Evolutionary conservation across 495 filamentous ascomycete genomes (phyloP).

Genomic region (Chaetomidium leptoderma): DNA sequence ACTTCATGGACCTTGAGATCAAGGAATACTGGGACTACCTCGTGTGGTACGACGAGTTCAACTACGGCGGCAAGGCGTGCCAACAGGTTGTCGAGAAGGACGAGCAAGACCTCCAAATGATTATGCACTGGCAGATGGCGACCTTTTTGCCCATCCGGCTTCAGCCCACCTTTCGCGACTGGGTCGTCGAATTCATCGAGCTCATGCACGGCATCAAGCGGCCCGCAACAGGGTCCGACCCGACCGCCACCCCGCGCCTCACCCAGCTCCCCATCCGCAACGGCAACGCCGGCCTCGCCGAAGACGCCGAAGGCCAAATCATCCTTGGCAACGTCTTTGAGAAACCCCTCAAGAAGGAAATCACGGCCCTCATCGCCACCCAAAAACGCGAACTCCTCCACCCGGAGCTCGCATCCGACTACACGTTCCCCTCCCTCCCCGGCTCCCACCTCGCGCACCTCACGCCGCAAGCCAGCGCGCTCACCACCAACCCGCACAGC

Average conservation of each 20-base stretch:
- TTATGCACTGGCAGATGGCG: constrained; percentile 97
- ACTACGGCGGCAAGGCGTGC: constrained; percentile 93
- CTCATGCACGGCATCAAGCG: constrained; percentile 85
- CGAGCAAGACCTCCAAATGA: constrained; percentile 78
- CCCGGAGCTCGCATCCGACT: constrained; percentile 80
- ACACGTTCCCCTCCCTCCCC: constrained; percentile 78
- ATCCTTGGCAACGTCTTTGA: constrained; percentile 74
- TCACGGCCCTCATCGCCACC: constrained; percentile 68
- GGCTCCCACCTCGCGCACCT: constrained; percentile 56
- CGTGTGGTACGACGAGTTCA: constrained; percentile 99
- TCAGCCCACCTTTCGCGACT: constrained; percentile 83
- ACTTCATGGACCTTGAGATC: constrained; percentile 95
- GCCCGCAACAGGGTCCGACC: constrained; percentile 47
- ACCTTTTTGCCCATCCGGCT: constrained; percentile 79
- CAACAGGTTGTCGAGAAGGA: constrained; percentile 76
- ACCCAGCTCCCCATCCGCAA: constrained; percentile 66
- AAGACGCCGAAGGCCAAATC: constrained; percentile 54
- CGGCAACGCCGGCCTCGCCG: constrained; percentile 53
- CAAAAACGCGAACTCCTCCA: constrained; percentile 89
- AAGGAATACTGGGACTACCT: constrained; percentile 99
- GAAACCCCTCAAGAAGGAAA: constrained; percentile 85
- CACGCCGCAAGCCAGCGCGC: background rate
- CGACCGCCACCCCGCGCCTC: constrained; percentile 60
- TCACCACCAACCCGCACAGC: constrained; percentile 2
- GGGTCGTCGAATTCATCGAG: constrained; percentile 91